Evolutionary conservation across 495 filamentous ascomycete genomes (phyloP), one percentile per base, ranked within the genome.

Genomic region (Hyphodiscus hymeniophilus): DNA sequence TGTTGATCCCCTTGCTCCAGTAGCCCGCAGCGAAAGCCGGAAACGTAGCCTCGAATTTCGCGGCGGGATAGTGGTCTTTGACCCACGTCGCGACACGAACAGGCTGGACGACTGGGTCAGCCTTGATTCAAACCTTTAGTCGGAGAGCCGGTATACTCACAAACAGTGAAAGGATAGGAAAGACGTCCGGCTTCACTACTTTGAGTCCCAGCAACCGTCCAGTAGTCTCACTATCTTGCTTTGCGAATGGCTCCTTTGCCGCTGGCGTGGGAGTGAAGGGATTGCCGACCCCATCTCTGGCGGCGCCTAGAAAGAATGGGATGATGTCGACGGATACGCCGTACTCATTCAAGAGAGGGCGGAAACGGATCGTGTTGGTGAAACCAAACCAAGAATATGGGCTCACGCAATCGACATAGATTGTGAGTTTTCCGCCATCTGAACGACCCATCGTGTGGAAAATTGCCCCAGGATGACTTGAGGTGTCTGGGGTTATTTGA

Each of bases 381-480:
- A 53, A 42, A 2, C 51, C 51, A 23, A 48, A 53, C 51, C 51
- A 53, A 10, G 51, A 53, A 38, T 53, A 53, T 3, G 45, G 51
- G 3, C 44, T 48, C 24, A 28, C 6, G 38, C 51, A 53, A 22
- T 53, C 51, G 7, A 53, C 33, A 30, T 53, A 53, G 20, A 53
- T 48, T 12, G 45, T 53, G 7, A 53, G 39, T 12, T 42, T 48
- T 22, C 42, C 43, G 36, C 49, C 49, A 0, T 46, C 33, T 22
- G 28, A 32, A 11, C 13, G 39, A 12, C 18, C 13, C 48, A 51
- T 50, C 1, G 39, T 22, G 36, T 26, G n/a, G 23, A 38, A 28
- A 35, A 20, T 33, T 45, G n/a, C n/a, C 34, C 6, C 6, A 36
- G 34, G 6, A 36, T n/a, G 34, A 5, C 15, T 36, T n/a, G 15